Conservation (phyloP, 257 asterid genomes). For the Forsythia suspensa region DNA sequence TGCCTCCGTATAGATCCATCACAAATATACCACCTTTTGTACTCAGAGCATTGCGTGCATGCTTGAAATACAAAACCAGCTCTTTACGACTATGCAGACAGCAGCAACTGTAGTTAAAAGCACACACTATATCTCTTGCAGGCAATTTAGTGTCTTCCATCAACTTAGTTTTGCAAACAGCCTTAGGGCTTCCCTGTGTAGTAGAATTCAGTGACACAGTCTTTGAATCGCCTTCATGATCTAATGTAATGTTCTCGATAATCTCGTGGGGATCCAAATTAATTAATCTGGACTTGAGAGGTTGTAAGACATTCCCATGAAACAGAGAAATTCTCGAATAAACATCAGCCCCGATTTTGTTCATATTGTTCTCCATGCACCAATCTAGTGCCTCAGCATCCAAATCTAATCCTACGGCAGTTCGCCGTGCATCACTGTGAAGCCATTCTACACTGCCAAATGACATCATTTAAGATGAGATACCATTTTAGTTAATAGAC, state of each 20-base stretch:
- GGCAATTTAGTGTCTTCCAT: constrained; percentile 61
- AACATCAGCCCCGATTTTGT: constrained; percentile 76
- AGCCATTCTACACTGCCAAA: constrained; percentile 86
- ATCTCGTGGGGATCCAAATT: constrained; percentile 37
- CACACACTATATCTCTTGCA: constrained; percentile 90
- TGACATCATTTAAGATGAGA: constrained; percentile 14
- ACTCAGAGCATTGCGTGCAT: constrained; percentile 53
- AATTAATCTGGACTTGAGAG: constrained; percentile 65
- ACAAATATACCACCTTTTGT: constrained; percentile 84
- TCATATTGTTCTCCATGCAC: constrained; percentile 77
- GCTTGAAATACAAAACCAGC: constrained; percentile 76
- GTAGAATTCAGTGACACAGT: constrained; percentile 19
- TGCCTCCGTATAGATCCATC: constrained; percentile 95
- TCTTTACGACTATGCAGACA: constrained; percentile 88
- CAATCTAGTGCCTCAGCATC: constrained; percentile 84
- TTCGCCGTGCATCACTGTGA: constrained; percentile 79
- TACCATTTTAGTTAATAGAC: background rate
- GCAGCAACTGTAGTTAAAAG: constrained; percentile 97
- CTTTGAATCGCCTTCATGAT: constrained; percentile 29
- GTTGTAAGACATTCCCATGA: constrained; percentile 92
- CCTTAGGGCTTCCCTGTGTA: constrained; percentile 19
- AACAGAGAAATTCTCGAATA: constrained; percentile 63
- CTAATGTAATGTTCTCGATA: constrained; percentile 38
- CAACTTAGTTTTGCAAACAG: constrained; percentile 27
- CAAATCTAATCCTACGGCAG: constrained; percentile 93